A percentile compares a stretch with the other conserved stretches of the same genome.
These are phyloP conservation scores for Eragrostis tef DNA, from an alignment of 202 grass and related monocot genomes.

Conservation along the genomic window DNA sequence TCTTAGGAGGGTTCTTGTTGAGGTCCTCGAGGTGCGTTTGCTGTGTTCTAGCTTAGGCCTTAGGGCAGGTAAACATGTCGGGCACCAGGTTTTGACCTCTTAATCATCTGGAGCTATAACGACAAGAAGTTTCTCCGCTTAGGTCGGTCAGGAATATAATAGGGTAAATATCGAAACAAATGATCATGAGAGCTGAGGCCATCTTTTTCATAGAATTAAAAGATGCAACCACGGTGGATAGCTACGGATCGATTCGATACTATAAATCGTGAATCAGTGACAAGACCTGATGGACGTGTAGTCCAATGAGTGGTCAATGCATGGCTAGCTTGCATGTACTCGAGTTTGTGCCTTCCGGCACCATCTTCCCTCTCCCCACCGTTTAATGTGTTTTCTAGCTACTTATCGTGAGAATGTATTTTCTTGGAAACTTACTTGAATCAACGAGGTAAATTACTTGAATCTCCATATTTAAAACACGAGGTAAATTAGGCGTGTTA, in stretches of 20 bases:
- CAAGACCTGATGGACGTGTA: not conserved
- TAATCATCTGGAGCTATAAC: not conserved
- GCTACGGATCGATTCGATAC: not conserved
- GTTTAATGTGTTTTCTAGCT: too few relatives aligned
- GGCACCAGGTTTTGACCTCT: not conserved
- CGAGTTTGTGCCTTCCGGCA: not conserved
- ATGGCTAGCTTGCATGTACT: not conserved
- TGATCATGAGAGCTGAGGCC: not conserved
- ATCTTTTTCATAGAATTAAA: not conserved
- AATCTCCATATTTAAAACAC: too few relatives aligned
- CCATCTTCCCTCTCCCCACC: too few relatives aligned
- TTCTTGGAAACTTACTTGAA: too few relatives aligned
- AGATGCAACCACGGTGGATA: not conserved
- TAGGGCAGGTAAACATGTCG: constrained; percentile 16
- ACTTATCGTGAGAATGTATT: too few relatives aligned
- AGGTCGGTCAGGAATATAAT: not conserved
- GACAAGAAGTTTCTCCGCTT: not conserved
- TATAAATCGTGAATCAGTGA: not conserved
- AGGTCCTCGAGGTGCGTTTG: not conserved
- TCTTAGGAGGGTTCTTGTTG: too few relatives aligned
- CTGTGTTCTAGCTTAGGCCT: not conserved
- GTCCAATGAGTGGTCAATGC: not conserved
- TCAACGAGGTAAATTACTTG: too few relatives aligned
- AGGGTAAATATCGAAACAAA: not conserved
- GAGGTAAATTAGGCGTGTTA: not conserved